These are phyloP conservation scores for Glaciozyma antarctica DNA, from an alignment of 768 basidiomycete genomes.

Conservation along the genomic window DNA sequence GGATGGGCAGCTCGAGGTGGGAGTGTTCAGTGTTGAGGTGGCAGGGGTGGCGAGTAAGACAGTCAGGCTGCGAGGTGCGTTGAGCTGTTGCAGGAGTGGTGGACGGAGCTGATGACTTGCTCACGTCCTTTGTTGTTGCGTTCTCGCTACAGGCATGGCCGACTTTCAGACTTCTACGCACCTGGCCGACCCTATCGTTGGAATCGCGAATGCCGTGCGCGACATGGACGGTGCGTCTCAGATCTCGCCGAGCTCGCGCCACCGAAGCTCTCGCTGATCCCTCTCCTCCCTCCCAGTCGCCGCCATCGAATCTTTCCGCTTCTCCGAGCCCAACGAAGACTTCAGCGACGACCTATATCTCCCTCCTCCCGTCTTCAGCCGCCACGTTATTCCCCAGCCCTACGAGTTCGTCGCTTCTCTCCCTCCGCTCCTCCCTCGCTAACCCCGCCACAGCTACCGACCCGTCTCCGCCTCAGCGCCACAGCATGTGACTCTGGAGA, in stretches of 20 bases:
- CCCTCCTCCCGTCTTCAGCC: conserved; percentile 81
- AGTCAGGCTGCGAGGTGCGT: conserved; percentile 78
- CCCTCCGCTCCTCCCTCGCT: neutral
- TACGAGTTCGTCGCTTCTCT: conserved; percentile 53
- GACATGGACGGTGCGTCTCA: conserved; percentile 64
- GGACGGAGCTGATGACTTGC: neutral
- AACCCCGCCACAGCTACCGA: neutral
- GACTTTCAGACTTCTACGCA: conserved; percentile 69
- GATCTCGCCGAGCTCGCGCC: too few relatives aligned
- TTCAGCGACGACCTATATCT: conserved; percentile 54
- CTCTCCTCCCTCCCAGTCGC: conserved; percentile 49
- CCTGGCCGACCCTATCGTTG: conserved; percentile 52
- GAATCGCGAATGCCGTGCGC: conserved; percentile 64
- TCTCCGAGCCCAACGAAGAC: conserved; percentile 61
- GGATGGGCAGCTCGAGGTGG: conserved; percentile 23
- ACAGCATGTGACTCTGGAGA: too few relatives aligned
- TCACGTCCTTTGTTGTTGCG: neutral
- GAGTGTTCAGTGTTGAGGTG: conserved; percentile 59
- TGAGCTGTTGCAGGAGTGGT: too few relatives aligned
- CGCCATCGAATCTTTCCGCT: conserved; percentile 57
- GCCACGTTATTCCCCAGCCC: conserved; percentile 64
- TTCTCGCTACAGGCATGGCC: conserved; percentile 59
- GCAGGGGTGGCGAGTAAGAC: conserved; percentile 71
- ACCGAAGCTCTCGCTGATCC: neutral
- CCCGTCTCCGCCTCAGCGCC: neutral